Evolutionary conservation across 179 eudicot species (phyloP), one percentile per base, ranked within the genome.

Genomic region (Beta lomatogona): DNA sequence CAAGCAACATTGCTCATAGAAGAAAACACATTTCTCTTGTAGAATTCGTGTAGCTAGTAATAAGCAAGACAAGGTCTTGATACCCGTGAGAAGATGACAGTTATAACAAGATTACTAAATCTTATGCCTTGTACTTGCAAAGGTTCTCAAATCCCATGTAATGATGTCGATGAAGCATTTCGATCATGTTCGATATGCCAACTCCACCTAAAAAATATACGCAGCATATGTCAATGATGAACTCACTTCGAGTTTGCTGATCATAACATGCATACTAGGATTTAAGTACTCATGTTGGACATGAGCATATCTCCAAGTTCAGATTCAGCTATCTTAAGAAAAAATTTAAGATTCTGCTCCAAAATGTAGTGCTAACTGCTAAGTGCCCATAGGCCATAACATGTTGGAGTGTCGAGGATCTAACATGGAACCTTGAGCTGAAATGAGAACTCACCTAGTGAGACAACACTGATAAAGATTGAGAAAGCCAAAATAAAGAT

Each of bases 91-190:
- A 69, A 41, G 52, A 48, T 48, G 52, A 18, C 25, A 69, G 16
- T 55, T 55, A 25, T 25, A 52, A 13, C 54, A 71, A 21, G 9
- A 55, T 52, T 73, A 21, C 2, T 19, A 68, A 73, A 64, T 12
- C 63, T 65, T 81, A 91, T 8, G 64, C 81, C 45, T 84, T 89
- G 74, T 94, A 94, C 81, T 84, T 92, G 97, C 94, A 90, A 76
- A 95, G 92, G 88, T 90, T 88, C 83, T 95, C 91, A 45, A 95
- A 92, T 55, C 98, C 98, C 97, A 94, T 94, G 85, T 91, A 92
- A 73, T 93, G 97, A 44, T 91, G 88, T 76, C 86, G 81, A 61
- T 89, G 83, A 58, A 94, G 83, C 90, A 91, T 90, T 67, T 84
- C 89, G 50, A 93, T 84, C 93, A 93, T 94, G 88, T 91, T 89